Percentiles rank a stretch among this genome's conserved stretches.
Conservation (phyloP, 306 rosid species). For the Malus orientalis region DNA sequence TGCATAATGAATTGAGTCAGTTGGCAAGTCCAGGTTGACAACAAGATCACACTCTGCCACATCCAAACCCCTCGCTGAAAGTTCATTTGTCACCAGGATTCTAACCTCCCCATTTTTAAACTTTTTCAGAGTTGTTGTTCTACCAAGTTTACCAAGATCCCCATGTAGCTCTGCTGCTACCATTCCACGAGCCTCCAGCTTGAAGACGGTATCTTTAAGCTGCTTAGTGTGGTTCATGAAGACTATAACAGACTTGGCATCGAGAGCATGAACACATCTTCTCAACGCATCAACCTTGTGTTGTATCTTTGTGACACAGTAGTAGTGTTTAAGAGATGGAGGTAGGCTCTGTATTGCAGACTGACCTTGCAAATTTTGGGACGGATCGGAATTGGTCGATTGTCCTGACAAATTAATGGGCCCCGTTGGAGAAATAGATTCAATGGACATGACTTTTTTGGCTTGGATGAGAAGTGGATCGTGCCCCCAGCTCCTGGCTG, state of each 20-base stretch:
- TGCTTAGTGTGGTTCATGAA: conserved; percentile 95
- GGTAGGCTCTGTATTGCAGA: conserved; percentile 67
- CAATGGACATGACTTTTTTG: conserved; percentile 56
- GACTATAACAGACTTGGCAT: conserved; percentile 77
- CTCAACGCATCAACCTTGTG: conserved; percentile 87
- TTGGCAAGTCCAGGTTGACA: conserved; percentile 82
- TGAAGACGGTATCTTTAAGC: conserved; percentile 82
- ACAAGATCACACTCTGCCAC: conserved; percentile 96
- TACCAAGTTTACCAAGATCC: conserved; percentile 87
- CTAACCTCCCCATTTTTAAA: conserved; percentile 83
- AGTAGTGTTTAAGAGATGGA: conserved; percentile 71
- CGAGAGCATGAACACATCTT: conserved; percentile 78
- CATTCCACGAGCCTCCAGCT: conserved; percentile 89
- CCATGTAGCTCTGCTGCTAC: conserved; percentile 81
- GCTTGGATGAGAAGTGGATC: conserved; percentile 83
- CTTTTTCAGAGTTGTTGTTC: conserved; percentile 76
- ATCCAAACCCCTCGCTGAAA: conserved; percentile 91
- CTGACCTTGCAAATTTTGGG: conserved; percentile 31
- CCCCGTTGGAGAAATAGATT: conserved; percentile 38
- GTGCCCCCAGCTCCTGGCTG: conserved; percentile 83
- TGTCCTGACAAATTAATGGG: conserved; percentile 41
- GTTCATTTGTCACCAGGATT: conserved; percentile 79
- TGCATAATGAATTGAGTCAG: conserved; percentile 81
- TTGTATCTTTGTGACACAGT: conserved; percentile 66
- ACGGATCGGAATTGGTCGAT: conserved; percentile 15